These are phyloP conservation scores for Quercus engelmannii DNA, from an alignment of 306 rosid species.

Conservation along the genomic window DNA sequence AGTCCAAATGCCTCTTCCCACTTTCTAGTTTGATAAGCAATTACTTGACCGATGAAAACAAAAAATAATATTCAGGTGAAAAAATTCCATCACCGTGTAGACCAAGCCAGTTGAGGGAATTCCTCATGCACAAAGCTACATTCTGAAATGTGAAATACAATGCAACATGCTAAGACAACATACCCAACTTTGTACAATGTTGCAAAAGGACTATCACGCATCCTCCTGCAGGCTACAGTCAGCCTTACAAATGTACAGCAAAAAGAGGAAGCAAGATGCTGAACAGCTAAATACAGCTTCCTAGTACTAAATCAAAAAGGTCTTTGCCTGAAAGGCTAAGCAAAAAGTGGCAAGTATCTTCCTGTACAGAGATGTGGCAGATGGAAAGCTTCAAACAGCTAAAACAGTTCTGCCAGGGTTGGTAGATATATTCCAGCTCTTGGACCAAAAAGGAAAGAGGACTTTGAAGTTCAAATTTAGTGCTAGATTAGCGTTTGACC, in stretches of 20 bases:
- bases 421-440: background rate
- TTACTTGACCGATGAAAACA: too few species aligned
- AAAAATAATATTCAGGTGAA: background rate
- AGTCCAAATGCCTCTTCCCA: too few species aligned
- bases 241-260: background rate
- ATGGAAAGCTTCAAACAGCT: constrained; percentile 7
- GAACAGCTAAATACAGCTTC: background rate
- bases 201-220: background rate
- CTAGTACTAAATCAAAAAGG: background rate
- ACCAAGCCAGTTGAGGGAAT: background rate
- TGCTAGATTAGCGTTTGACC: constrained; percentile 24
- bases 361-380: constrained; percentile 3
- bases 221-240: background rate
- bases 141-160: background rate
- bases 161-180: background rate
- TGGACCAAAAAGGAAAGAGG: background rate
- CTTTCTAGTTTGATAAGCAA: too few species aligned
- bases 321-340: background rate
- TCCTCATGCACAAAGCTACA: background rate
- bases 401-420: background rate
- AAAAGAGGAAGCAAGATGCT: background rate
- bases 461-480: background rate
- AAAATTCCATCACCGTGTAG: background rate
- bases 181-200: background rate
- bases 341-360: background rate